Percentiles rank a stretch among this genome's conserved stretches.
These are phyloP conservation scores for Nematodospora anomalae DNA, from an alignment of 1,139 yeast genomes.

Conservation along the genomic window DNA sequence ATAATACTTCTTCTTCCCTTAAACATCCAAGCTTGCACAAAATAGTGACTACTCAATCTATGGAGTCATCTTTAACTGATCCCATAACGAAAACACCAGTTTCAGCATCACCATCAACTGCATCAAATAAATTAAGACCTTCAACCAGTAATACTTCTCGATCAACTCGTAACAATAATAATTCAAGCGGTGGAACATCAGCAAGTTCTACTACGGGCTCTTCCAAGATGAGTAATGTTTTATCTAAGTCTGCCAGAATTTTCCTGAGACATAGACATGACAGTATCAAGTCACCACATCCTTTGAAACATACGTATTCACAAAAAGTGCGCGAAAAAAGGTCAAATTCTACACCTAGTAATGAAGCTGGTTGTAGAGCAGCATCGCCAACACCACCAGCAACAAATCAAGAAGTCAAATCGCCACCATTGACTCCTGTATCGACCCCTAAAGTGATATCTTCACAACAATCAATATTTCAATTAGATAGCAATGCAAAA, in stretches of 20 bases:
- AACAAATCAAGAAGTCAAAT: neutral
- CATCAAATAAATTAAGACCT: constrained; percentile 1
- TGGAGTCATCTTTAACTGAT: constrained; percentile 11
- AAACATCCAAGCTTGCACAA: constrained; percentile 11
- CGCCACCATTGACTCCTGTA: neutral
- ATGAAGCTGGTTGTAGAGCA: constrained; percentile 21
- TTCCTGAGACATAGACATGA: constrained; percentile 27
- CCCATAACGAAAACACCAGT: constrained; percentile 4
- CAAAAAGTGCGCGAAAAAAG: constrained; percentile 35
- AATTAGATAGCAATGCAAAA: neutral
- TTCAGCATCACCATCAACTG: constrained; percentile 8
- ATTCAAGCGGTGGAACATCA: constrained; percentile 2
- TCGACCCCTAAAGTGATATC: neutral
- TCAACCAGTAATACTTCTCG: neutral
- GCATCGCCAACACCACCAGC: constrained; percentile 16
- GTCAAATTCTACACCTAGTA: constrained; percentile 25
- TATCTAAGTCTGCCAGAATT: constrained; percentile 32
- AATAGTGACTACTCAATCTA: constrained; percentile 11
- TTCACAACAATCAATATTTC: neutral
- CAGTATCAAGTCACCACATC: constrained; percentile 14
- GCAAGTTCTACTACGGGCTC: constrained; percentile 12
- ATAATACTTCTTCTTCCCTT: constrained; percentile 1
- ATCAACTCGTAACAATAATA: neutral
- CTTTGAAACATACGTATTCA: constrained; percentile 31
- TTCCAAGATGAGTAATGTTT: constrained; percentile 28